A percentile compares a stretch with the other conserved stretches of the same genome.
Conservation (phyloP, 192 early-diverging fungal species). For the Podila epicladia region DNA sequence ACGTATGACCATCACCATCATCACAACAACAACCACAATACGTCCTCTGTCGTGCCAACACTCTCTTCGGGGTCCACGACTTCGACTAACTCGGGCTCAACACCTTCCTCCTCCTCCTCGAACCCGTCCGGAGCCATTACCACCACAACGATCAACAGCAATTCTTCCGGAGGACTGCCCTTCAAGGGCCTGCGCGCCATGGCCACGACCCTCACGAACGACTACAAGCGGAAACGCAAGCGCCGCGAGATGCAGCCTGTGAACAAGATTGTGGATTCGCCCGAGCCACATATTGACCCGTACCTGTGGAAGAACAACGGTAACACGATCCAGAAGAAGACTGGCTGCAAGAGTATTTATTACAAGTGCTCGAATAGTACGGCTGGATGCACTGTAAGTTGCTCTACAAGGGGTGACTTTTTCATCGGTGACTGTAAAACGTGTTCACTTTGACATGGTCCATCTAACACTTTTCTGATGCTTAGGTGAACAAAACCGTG, state of each 20-base stretch:
- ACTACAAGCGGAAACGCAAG: constrained; percentile 57
- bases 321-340: constrained; percentile 66
- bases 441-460: not conserved
- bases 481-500: constrained; percentile 42
- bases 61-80: no score
- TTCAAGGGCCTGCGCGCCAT: not conserved
- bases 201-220: constrained; percentile 10
- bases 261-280: constrained; percentile 66
- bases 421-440: not conserved
- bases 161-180: not conserved
- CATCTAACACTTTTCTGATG: not conserved
- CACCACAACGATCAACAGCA: not conserved
- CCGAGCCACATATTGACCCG: constrained; percentile 58
- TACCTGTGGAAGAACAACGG: constrained; percentile 71
- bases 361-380: constrained; percentile 68
- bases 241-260: constrained; percentile 69
- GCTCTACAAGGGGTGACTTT: not conserved
- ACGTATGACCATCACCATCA: not conserved
- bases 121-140: not conserved
- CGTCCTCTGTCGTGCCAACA: not conserved
- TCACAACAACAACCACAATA: not conserved
- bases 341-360: constrained; percentile 66
- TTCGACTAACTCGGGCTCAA: no score
- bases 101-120: not conserved
- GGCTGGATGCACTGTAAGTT: constrained; percentile 53